phyloP scores from a whole-genome alignment of 2,329 filamentous ascomycete species.

The Pseudocercospora pini-densiflorae region DNA sequence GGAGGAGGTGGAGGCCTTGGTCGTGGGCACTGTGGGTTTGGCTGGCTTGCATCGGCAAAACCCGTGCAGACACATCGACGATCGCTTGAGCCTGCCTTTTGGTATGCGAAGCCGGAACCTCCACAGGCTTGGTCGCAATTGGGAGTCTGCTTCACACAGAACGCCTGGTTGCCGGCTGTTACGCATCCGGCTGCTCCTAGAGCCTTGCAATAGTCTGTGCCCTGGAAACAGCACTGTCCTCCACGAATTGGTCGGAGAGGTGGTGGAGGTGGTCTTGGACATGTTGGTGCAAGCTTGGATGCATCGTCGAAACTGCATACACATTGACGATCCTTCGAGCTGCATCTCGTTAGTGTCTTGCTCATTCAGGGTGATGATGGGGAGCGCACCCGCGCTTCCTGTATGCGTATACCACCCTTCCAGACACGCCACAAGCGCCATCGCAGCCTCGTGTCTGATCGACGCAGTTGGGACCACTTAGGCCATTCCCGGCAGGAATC shows the following conservation, averaged over 20 bases:
- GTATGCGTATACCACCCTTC: constrained; percentile 5
- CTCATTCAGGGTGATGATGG: not conserved
- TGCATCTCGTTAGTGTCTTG: not conserved
- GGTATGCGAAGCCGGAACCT: not conserved
- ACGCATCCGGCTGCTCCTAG: not conserved
- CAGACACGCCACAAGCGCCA: not conserved
- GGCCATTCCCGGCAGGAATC: not conserved
- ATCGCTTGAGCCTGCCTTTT: not conserved
- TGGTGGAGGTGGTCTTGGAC: not conserved
- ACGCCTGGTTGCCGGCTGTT: not conserved
- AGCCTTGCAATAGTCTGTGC: not conserved
- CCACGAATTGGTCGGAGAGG: not conserved
- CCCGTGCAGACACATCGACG: not conserved
- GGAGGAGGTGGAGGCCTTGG: not conserved
- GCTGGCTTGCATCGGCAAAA: not conserved
- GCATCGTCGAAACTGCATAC: constrained; percentile 16
- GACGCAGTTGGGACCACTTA: constrained; percentile 11
- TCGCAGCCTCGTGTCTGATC: constrained; percentile 14
- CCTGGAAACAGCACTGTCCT: not conserved
- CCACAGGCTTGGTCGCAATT: not conserved
- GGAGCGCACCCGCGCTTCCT: constrained; percentile 6
- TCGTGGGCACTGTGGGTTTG: not conserved
- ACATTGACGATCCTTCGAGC: constrained; percentile 10
- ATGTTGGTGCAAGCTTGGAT: not conserved
- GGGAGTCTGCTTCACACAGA: not conserved